Evolutionary conservation across 495 filamentous ascomycete genomes (phyloP).

Genomic region (Thozetella sp.): DNA sequence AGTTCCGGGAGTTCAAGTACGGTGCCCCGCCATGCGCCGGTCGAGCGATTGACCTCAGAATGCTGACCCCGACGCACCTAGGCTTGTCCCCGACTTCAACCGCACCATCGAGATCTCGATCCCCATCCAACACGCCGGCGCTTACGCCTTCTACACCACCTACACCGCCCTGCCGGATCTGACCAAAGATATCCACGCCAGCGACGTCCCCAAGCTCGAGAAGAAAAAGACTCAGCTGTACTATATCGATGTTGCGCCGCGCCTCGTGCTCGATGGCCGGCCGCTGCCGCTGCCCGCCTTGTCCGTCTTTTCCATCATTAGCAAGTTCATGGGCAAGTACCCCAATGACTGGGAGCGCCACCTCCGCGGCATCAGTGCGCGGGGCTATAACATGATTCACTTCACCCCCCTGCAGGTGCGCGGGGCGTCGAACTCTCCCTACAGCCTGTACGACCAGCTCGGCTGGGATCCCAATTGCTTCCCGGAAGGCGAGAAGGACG

Average conservation of each 20-base stretch:
- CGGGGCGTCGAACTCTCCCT: constrained; percentile 91
- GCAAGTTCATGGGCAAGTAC: constrained; percentile 96
- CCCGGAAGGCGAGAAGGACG: constrained; percentile 83
- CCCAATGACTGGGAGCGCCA: constrained; percentile 88
- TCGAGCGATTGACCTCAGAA: not conserved
- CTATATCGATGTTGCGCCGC: constrained; percentile 92
- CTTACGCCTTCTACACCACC: constrained; percentile 94
- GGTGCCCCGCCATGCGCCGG: constrained; percentile 15
- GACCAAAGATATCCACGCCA: constrained; percentile 51
- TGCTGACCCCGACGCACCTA: constrained; percentile 32
- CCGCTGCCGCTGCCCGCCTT: constrained; percentile 81
- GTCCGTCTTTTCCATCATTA: constrained; percentile 91
- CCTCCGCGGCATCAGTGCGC: constrained; percentile 78
- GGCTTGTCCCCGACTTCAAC: constrained; percentile 90
- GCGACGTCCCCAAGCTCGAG: constrained; percentile 25
- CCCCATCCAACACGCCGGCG: constrained; percentile 79
- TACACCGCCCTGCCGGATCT: constrained; percentile 86
- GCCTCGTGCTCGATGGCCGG: constrained; percentile 69
- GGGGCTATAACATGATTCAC: constrained; percentile 98
- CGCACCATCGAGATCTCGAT: constrained; percentile 86
- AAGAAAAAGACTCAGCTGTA: constrained; percentile 71
- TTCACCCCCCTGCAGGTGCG: constrained; percentile 93
- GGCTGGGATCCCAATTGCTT: constrained; percentile 83
- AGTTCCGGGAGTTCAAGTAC: constrained; percentile 87
- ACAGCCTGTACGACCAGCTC: constrained; percentile 93